Evolutionary conservation across 2,329 filamentous ascomycete species (phyloP).

Genomic region (Thermomyces lanuginosus): DNA sequence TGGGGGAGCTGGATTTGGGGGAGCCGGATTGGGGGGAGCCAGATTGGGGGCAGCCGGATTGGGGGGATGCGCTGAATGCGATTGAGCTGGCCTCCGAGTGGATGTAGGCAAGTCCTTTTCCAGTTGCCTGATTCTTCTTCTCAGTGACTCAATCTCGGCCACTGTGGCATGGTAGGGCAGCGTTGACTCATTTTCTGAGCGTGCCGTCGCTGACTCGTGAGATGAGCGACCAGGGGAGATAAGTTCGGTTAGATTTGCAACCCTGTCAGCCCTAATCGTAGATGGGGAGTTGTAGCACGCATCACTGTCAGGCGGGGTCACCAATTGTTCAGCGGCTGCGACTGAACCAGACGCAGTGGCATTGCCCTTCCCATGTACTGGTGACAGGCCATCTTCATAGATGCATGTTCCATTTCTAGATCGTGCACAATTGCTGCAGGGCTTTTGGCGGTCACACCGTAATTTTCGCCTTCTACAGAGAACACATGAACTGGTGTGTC

Average conservation of each 20-base stretch:
- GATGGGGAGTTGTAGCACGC: no score
- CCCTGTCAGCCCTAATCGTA: no score
- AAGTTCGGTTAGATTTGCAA: no score
- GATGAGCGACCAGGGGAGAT: no score
- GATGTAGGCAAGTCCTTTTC: conserved; percentile 27
- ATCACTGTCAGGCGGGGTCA: no score
- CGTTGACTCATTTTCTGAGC: conserved; percentile 8
- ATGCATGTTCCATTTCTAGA: conserved; percentile 38
- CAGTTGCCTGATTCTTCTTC: conserved; percentile 26
- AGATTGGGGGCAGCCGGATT: no score
- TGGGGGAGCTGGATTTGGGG: no score
- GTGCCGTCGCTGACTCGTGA: conserved; percentile 4
- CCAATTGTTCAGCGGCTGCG: no score
- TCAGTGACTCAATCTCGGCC: conserved; percentile 24
- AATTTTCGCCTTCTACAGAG: conserved; percentile 46
- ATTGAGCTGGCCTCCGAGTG: conserved; percentile 8
- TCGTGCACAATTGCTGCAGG: conserved; percentile 44
- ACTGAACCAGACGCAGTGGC: no score
- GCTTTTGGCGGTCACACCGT: conserved; percentile 42
- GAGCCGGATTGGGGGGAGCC: no score
- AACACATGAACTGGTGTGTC: conserved; percentile 33
- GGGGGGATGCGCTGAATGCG: no score
- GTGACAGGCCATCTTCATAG: conserved; percentile 21
- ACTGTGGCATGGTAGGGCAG: conserved; percentile 10
- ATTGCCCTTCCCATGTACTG: no score